Percentiles rank a stretch among this genome's conserved stretches.
These are phyloP conservation scores for Mycena venus DNA, from an alignment of 768 basidiomycete species.

Conservation along the genomic window DNA sequence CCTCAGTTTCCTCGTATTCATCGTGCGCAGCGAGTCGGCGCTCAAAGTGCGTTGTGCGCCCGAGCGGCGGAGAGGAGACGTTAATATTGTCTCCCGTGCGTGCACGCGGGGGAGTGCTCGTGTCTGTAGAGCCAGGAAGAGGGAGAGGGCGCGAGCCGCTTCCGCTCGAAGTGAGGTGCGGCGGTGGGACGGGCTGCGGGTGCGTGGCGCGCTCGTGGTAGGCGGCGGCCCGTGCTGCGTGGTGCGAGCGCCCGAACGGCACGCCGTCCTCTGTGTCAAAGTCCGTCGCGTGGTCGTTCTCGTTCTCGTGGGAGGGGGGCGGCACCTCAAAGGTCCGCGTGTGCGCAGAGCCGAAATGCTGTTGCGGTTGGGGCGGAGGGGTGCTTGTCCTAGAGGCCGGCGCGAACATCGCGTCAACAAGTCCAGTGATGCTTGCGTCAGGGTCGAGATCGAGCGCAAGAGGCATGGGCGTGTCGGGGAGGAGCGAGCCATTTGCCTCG, in stretches of 20 bases:
- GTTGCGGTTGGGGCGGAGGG: constrained; percentile 53
- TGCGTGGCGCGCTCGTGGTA: constrained; percentile 50
- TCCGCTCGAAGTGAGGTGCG: constrained; percentile 40
- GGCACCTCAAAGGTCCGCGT: constrained; percentile 22
- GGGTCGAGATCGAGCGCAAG: constrained; percentile 55
- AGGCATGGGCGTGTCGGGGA: constrained; percentile 45
- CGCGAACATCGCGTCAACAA: constrained; percentile 79
- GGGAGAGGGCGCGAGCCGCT: constrained; percentile 21
- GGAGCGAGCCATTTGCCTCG: constrained; percentile 52
- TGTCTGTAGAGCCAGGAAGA: constrained; percentile 32
- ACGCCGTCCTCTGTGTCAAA: constrained; percentile 75
- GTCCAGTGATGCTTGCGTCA: constrained; percentile 76
- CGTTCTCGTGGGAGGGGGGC: background rate
- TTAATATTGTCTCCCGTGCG: background rate
- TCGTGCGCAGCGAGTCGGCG: constrained; percentile 41
- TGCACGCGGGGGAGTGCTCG: constrained; percentile 34
- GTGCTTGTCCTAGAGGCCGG: constrained; percentile 51
- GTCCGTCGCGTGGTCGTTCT: constrained; percentile 60
- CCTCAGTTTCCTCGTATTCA: constrained; percentile 45
- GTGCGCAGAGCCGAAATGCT: constrained; percentile 29
- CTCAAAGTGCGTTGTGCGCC: constrained; percentile 55
- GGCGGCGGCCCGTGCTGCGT: constrained; percentile 65
- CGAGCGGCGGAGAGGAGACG: constrained; percentile 45
- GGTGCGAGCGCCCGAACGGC: constrained; percentile 74
- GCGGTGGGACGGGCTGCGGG: constrained; percentile 46